These are phyloP conservation scores for Colletotrichum godetiae DNA, from an alignment of 2,329 filamentous ascomycete species.

Conservation along the genomic window DNA sequence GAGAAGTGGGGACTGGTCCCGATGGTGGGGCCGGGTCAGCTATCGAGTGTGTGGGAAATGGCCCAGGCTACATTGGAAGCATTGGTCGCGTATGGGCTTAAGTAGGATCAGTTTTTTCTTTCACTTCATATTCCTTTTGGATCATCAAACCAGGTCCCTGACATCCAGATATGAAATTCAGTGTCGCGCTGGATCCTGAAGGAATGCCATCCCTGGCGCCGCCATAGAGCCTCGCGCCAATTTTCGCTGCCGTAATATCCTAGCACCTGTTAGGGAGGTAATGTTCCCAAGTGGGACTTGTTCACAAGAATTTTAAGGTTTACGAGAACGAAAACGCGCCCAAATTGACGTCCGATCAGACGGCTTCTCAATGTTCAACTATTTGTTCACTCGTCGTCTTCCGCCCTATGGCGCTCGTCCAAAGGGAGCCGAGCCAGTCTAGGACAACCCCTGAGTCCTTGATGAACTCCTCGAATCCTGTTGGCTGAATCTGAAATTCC, in stretches of 20 bases:
- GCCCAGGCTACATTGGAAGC: neutral
- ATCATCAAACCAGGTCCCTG: neutral
- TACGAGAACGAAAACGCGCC: neutral
- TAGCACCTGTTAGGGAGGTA: neutral
- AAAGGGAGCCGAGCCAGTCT: neutral
- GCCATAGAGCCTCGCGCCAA: neutral
- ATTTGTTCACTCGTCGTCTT: neutral
- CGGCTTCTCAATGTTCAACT: neutral
- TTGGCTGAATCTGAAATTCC: neutral
- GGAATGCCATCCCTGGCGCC: neutral
- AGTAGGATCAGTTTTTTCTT: neutral
- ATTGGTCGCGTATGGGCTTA: neutral
- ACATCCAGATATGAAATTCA: neutral
- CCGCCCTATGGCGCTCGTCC: neutral
- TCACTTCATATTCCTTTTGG: neutral
- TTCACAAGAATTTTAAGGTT: neutral
- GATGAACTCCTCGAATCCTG: neutral
- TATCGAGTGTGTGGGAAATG: neutral
- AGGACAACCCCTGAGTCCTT: neutral
- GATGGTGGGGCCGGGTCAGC: neutral
- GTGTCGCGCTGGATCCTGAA: neutral
- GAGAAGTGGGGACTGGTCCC: neutral
- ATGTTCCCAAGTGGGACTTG: neutral
- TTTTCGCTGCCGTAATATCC: neutral
- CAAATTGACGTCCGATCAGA: neutral